phyloP scores from a whole-genome alignment of 495 filamentous ascomycete species.

The Bryoglossum gracile region DNA sequence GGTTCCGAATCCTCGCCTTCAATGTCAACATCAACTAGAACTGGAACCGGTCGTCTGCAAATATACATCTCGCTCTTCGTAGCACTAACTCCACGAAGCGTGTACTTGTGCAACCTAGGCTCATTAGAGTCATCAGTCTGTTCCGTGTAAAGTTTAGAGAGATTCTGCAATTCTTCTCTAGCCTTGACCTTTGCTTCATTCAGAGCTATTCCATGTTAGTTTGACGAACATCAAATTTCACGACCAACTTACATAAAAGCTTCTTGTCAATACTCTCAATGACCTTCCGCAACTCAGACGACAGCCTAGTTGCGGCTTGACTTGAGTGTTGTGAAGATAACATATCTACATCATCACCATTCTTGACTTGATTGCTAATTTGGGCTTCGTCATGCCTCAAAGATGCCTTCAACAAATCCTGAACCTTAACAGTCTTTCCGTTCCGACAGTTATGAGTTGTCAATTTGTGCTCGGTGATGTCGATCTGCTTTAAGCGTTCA shows the following conservation, averaged over 20 bases:
- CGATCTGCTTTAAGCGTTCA: slow-evolving; percentile 21
- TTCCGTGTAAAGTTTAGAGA: slow-evolving; percentile 47
- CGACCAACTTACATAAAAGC: slow-evolving; percentile 36
- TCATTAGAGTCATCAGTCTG: slow-evolving; percentile 40
- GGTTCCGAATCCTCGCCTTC: slow-evolving; percentile 8
- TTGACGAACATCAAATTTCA: not conserved
- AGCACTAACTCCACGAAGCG: slow-evolving; percentile 16
- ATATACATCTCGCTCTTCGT: slow-evolving; percentile 22
- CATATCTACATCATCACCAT: slow-evolving; percentile 17
- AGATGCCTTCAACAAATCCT: slow-evolving; percentile 19
- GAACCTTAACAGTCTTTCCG: slow-evolving; percentile 20
- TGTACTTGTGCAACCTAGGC: slow-evolving; percentile 34
- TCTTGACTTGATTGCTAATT: slow-evolving; percentile 24
- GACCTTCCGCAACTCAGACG: slow-evolving; percentile 33
- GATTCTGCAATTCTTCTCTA: slow-evolving; percentile 36
- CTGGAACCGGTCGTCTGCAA: slow-evolving; percentile 14
- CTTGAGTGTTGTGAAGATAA: slow-evolving; percentile 6
- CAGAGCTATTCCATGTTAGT: slow-evolving; percentile 34
- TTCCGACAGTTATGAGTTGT: slow-evolving; percentile 12
- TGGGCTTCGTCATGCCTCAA: slow-evolving; percentile 27
- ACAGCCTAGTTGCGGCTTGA: slow-evolving; percentile 27
- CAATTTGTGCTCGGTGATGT: slow-evolving; percentile 21
- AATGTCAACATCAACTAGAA: slow-evolving; percentile 22
- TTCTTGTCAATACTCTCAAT: slow-evolving; percentile 42
- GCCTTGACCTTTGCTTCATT: slow-evolving; percentile 45